Base-by-base conservation (phyloP, 2,329 filamentous ascomycete genomes). In the Fusarium bulbicola region DNA sequence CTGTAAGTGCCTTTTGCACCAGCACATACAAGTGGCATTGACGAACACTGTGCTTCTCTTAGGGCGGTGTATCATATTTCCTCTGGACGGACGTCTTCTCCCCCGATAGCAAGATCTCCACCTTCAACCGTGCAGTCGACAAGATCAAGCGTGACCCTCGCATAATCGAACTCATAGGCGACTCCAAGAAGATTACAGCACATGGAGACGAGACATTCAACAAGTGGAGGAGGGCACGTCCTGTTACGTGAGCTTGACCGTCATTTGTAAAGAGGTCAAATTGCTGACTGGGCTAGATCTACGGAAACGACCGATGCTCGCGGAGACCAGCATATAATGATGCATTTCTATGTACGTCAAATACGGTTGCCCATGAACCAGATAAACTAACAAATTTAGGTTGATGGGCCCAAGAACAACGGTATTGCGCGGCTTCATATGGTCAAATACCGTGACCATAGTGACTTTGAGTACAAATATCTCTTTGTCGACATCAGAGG, bases 51-150 rank as follows among this genome's bases (percentile, higher is more conserved):
- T 34, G 66, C 47, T 13, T 30, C 24, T 8, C 18, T 12, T 75
- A 95, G 92, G 91, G 91, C 69, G 91, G 90, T n/a, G 92, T 98
- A 15, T 88, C 87, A 61, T 94, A 93, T 76, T 87, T 96, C 56
- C 86, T 97, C 28, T 97, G 92, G 82, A 88, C 89, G 8, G 94
- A 97, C 71, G 93, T 97, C 49, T 94, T 97, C 81, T 92, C 93
- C 8, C 88, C 93, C 26, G 92, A 95, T 79, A 96, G 93, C 85
- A 95, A 94, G 82, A 95, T 92, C 21, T 89, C 91, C 63, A 91
- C 96, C 80, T 98, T 97, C 87, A 97, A 97, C 84, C 92, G 93
- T 72, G 93, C 94, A 2, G 92, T 97, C 53, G 89, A 93, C 78
- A 90, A 91, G 69, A 91, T 98, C 80, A 93, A 92, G 80, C 87